phyloP scores from a whole-genome alignment of 2,329 filamentous ascomycete species.

The Raffaelea arxii region DNA sequence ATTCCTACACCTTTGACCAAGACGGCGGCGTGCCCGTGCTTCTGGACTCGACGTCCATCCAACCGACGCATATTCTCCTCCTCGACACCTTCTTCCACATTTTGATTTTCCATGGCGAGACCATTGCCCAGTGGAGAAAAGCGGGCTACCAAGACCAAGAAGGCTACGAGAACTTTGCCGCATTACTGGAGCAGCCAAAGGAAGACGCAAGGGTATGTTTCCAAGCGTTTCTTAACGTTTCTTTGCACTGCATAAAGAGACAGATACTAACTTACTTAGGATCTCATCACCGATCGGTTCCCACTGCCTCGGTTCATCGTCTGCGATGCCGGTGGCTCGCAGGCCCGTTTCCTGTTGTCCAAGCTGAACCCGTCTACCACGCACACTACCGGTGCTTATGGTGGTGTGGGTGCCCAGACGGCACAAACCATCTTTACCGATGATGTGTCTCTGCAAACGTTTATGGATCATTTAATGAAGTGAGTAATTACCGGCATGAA shows the following conservation, averaged over 20 bases:
- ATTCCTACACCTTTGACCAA: constrained; percentile 95
- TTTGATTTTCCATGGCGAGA: constrained; percentile 97
- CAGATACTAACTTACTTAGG: constrained; percentile 43
- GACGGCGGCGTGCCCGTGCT: constrained; percentile 90
- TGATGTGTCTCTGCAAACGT: constrained; percentile 94
- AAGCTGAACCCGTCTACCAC: constrained; percentile 98
- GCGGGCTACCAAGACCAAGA: constrained; percentile 97
- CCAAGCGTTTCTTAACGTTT: neutral
- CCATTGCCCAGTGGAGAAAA: constrained; percentile 95
- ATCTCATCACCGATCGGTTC: constrained; percentile 94
- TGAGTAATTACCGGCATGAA: constrained; percentile 33
- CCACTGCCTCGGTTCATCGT: constrained; percentile 98
- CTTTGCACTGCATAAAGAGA: constrained; percentile 5
- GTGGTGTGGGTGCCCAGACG: constrained; percentile 72
- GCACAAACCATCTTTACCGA: constrained; percentile 99
- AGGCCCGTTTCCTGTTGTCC: constrained; percentile 90
- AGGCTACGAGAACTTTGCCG: constrained; percentile 92
- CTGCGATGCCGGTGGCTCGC: constrained; percentile 95
- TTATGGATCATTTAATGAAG: constrained; percentile 99
- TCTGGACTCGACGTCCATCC: constrained; percentile 91
- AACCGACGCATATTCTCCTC: constrained; percentile 84
- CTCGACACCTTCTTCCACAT: constrained; percentile 99
- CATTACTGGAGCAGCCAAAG: constrained; percentile 83
- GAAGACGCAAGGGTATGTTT: constrained; percentile 69
- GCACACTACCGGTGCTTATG: constrained; percentile 86